A percentile compares a stretch with the other conserved stretches of the same genome.
Evolutionary conservation across 1,284 basidiomycete genomes (phyloP).

Genomic region (Apiotrichum mycotoxinovorans): DNA sequence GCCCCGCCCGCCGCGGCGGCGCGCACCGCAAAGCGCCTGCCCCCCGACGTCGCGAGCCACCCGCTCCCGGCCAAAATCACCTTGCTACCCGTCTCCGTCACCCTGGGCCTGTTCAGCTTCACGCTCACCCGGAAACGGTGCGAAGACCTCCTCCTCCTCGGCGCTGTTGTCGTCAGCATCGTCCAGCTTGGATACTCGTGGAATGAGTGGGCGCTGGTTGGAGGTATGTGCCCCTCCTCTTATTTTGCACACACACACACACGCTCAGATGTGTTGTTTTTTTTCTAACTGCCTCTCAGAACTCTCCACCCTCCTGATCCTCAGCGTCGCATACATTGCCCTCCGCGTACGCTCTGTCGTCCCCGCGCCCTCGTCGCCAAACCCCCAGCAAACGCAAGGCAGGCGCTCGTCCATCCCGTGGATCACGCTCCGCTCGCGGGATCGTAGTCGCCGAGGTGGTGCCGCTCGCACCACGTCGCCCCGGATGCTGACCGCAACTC

Average conservation of each 20-base stretch:
- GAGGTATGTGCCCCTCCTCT: constrained; percentile 28
- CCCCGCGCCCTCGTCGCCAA: constrained; percentile 16
- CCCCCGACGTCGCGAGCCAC: constrained; percentile 17
- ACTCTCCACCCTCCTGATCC: constrained; percentile 11
- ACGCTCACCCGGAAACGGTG: constrained; percentile 35
- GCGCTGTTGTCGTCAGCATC: constrained; percentile 32
- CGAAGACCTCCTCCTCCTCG: constrained; percentile 39
- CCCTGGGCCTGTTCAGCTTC: constrained; percentile 8
- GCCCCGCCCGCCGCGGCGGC: neutral
- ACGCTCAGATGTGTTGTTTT: no score
- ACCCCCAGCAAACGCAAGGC: neutral
- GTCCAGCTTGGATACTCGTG: constrained; percentile 32
- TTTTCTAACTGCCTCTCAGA: no score
- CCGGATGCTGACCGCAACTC: neutral
- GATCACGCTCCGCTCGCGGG: neutral
- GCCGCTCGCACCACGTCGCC: neutral
- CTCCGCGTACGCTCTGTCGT: constrained; percentile 28
- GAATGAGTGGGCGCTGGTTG: constrained; percentile 43
- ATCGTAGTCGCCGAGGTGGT: neutral
- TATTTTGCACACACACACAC: neutral
- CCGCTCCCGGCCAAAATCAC: constrained; percentile 21
- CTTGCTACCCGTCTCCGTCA: constrained; percentile 24
- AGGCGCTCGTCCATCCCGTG: neutral
- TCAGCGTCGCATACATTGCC: constrained; percentile 9
- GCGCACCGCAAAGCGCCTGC: constrained; percentile 1